Percentiles rank a stretch among this genome's conserved stretches.
These are phyloP conservation scores for Moringa oleifera DNA, from an alignment of 345 rosid species.

Conservation along the genomic window DNA sequence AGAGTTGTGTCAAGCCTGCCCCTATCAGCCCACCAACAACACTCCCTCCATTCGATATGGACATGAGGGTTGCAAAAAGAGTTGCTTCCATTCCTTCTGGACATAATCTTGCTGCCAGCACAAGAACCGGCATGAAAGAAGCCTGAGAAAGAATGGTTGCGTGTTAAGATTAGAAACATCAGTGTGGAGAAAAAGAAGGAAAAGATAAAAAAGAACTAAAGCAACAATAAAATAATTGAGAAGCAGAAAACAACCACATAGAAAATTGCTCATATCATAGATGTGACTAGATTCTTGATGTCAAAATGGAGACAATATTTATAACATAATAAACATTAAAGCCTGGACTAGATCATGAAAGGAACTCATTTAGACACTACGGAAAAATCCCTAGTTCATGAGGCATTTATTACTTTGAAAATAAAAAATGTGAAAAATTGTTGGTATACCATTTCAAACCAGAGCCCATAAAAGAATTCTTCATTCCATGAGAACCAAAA, in stretches of 20 bases:
- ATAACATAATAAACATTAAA: too few relatives aligned
- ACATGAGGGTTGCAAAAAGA: conserved; percentile 93
- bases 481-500: not conserved
- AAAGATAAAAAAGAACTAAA: not conserved
- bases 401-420: too few relatives aligned
- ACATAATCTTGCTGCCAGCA: conserved; percentile 82
- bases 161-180: not conserved
- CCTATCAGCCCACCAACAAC: conserved; percentile 89
- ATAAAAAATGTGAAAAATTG: too few relatives aligned
- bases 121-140: conserved; percentile 97
- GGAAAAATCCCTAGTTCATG: not conserved
- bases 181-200: too few relatives aligned
- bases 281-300: not conserved
- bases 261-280: not conserved
- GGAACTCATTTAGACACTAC: not conserved
- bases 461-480: not conserved
- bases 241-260: not conserved
- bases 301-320: too few relatives aligned
- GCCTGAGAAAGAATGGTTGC: conserved; percentile 36
- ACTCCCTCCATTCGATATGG: conserved; percentile 86
- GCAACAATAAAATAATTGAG: not conserved
- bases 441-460: not conserved
- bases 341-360: not conserved
- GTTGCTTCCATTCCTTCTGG: conserved; percentile 99
- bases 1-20: conserved; percentile 74